Base-by-base conservation (phyloP, 345 rosid species). In the Eucalyptus fibrosa region DNA sequence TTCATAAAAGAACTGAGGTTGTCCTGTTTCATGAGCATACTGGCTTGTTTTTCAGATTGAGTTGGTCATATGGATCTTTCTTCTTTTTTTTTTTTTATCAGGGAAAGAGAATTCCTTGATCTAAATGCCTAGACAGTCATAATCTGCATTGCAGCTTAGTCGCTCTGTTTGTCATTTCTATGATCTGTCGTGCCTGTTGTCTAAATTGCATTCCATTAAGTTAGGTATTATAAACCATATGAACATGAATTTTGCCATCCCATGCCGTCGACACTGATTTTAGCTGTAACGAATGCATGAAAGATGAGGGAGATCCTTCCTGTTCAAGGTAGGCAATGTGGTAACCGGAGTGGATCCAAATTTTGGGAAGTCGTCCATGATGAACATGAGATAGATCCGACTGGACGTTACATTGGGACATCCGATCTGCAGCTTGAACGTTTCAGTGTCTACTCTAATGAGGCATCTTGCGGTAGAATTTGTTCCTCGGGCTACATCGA, bases 71-170 rank as follows among this genome's bases (percentile, higher is more conserved):
- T 56, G 62, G 62, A 10, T 56, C 13, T 9, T 56, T 56, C 62
- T 23, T 56, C 13, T 56, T 56, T 4, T 23, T 23, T 9, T 0
- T 0, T 0, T 56, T 55, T 56, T 56, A 56, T 56, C 14, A 56
- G 62, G 62, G 62, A 56, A 56, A 24, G 62, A 24, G 13, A 56
- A 56, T 56, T 56, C 7, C 30, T 56, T 56, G 62, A 56, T 56
- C 62, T 56, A 56, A 24, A 56, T 56, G 30, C 62, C 30, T 56
- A 24, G 26, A 53, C 59, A 53, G 30, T 56, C 62, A 56, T 56
- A 0, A 56, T 56, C 62, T 56, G 62, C 62, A 23, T 56, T 56
- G 7, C 62, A 56, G 62, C 62, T 56, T 30, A 24, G 62, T 56
- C 62, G 14, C 30, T 24, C 30, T 24, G 62, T 23, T 24, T 24